Evolutionary conservation across 192 early-diverging fungal genomes (phyloP), one percentile per base, ranked within the genome.

Genomic region (Backusella australiensis): DNA sequence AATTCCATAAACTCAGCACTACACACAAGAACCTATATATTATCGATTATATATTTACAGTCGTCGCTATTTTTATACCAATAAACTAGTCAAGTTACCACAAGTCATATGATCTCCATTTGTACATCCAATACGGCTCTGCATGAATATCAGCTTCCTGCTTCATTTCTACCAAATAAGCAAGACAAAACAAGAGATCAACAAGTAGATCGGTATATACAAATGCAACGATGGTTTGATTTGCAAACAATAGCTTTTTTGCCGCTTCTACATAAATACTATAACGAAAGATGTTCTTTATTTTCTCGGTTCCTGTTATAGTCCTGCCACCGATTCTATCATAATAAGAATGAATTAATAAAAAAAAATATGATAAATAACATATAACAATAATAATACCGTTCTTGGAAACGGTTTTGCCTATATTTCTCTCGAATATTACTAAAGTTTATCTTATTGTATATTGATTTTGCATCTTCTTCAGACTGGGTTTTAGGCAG

Each of bases 121-220:
- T 81, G 81, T 85, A 91, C 19, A 91, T 76, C 85, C 86, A 90
- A 0, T 66, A 21, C 5, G 89, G 90, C 6, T 80, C 29, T 6
- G 85, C 75, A 41, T 77, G 80, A 4, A 77, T 73, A 29, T 73
- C 70, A 17, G 77, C 42, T 38, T 75, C 75, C 71, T 82, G 79
- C 75, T 90, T 83, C 12, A 88, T 80, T 34, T 92, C 90, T 32
- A 89, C 79, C n/a, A 92, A 75, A 76, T 92, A 92, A 35, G 87
- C 74, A 8, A 85, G 70, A 73, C 89, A 91, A 63, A 91, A 87
- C 23, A 88, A 67, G 0, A 86, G 26, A 67, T 92, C 91, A 2
- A 87, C 84, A 3, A 83, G 39, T 56, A 92, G 68, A 75, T 92
- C 90, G 34, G 86, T 49, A 66, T 89, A 84, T 78, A 78, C 77